phyloP scores from a whole-genome alignment of 176 grass and related monocot species.

The Stipa capillata region DNA sequence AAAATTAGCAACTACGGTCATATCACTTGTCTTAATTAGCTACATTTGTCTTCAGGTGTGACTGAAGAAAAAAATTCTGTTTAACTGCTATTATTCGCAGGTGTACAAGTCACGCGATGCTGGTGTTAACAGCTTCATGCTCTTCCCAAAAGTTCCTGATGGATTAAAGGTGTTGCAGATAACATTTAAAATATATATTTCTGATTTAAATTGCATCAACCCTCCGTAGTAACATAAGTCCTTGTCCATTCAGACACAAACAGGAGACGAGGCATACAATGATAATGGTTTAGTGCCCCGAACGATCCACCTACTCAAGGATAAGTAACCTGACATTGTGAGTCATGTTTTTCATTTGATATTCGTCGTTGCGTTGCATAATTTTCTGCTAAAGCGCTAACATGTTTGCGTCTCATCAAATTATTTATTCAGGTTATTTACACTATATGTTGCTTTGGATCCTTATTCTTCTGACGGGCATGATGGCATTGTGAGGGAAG shows the following conservation, averaged over 20 bases:
- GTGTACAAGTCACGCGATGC: slow-evolving; percentile 88
- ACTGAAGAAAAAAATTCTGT: neutral
- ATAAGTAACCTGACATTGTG: slow-evolving; percentile 93
- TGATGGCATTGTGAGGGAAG: slow-evolving; percentile 90
- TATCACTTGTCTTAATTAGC: neutral
- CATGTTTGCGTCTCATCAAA: neutral
- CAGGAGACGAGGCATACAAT: slow-evolving; percentile 85
- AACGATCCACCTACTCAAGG: slow-evolving; percentile 83
- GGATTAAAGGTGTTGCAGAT: slow-evolving; percentile 63
- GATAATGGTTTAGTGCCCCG: slow-evolving; percentile 90
- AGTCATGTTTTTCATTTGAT: too few species aligned
- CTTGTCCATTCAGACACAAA: slow-evolving; percentile 34
- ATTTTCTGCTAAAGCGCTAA: neutral
- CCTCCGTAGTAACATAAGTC: neutral
- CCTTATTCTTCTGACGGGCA: slow-evolving; percentile 94
- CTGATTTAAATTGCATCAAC: neutral
- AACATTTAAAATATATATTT: too few species aligned
- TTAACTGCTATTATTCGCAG: slow-evolving; percentile 26
- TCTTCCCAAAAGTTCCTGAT: slow-evolving; percentile 97
- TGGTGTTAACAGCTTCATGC: slow-evolving; percentile 85
- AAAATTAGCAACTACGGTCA: neutral
- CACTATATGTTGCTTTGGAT: slow-evolving; percentile 81
- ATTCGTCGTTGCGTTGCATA: neutral
- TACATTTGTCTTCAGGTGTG: neutral
- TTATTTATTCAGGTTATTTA: slow-evolving; percentile 52